Base-by-base conservation (phyloP, 257 asterid genomes). In the Nicotiana otophora region DNA sequence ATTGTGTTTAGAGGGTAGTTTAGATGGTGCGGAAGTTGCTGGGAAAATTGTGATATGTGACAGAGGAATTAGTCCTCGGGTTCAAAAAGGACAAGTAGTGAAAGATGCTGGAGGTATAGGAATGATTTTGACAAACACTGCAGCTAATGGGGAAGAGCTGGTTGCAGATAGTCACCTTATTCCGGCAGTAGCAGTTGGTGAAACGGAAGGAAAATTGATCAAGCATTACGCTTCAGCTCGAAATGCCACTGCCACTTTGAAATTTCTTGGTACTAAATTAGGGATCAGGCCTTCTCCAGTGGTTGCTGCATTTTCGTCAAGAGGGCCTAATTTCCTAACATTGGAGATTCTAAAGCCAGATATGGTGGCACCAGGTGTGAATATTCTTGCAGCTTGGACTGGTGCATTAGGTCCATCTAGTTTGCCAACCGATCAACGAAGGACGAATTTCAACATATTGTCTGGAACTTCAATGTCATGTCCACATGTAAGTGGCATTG, bases 381-480 rank as follows among this genome's bases (percentile, higher is more conserved):
- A 96, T 91, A 96, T 96, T 28, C 94, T 96, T 0, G 98, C 98
- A 0, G 98, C 94, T 7, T 96, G 99, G 99, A 90, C 96, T 0
- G 98, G 97, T 31, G 88, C 81, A 12, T 51, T 90, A 6, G 98
- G 98, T 0, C 98, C 99, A 6, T 94, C 98, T 0, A 92, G 98
- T 81, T 83, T 96, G 65, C 93, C 98, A 0, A 82, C 93, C 0
- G 98, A 96, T 60, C 89, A 16, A n/a, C 89, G 99, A 0, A 70
- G 95, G 75, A 94, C 97, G 0, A 87, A 84, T 53, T 96, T 94
- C 90, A 96, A 96, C 66, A 93, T 94, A 8, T 82, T 96, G 31
- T 96, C 99, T 0, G 98, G 99, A 10, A 96, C 98, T 3, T 96
- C 99, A 53, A 96, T 96, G 98, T 94, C 99, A 0, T 96, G 98